Conservation (phyloP, 2,329 filamentous ascomycete genomes). For the Byssoonygena ceratinophila region DNA sequence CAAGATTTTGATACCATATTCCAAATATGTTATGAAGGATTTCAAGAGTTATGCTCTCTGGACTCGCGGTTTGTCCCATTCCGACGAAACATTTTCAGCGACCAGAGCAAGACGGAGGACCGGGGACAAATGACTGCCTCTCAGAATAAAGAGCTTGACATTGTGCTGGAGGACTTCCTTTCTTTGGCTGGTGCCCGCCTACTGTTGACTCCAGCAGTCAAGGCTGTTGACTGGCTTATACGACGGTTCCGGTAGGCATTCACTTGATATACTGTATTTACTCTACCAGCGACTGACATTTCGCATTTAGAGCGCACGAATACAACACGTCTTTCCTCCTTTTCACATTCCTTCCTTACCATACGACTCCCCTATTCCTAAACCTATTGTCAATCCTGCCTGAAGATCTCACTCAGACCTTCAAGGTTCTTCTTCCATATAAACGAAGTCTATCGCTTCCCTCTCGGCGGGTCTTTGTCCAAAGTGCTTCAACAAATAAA, state of each 20-base stretch:
- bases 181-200: slow-evolving; percentile 65
- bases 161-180: slow-evolving; percentile 69
- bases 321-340: slow-evolving; percentile 71
- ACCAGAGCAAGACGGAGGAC: slow-evolving; percentile 83
- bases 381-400: slow-evolving; percentile 82
- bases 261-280: not conserved
- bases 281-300: not conserved
- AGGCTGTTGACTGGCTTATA: slow-evolving; percentile 89
- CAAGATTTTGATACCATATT: slow-evolving; percentile 89
- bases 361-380: slow-evolving; percentile 72
- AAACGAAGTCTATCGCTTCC: slow-evolving; percentile 64
- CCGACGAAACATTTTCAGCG: slow-evolving; percentile 72
- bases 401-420: slow-evolving; percentile 57
- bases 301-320: slow-evolving; percentile 62
- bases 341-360: slow-evolving; percentile 84
- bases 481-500: slow-evolving; percentile 68
- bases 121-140: slow-evolving; percentile 68
- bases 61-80: slow-evolving; percentile 70
- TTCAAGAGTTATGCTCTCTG: slow-evolving; percentile 78
- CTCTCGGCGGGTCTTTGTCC: slow-evolving; percentile 70
- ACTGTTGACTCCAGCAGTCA: slow-evolving; percentile 75
- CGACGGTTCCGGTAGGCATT: slow-evolving; percentile 66
- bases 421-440: slow-evolving; percentile 80
- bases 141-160: slow-evolving; percentile 74
- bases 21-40: slow-evolving; percentile 76